Conservation (phyloP, 2,329 filamentous ascomycete species). For the Escovopsis sp. region DNA sequence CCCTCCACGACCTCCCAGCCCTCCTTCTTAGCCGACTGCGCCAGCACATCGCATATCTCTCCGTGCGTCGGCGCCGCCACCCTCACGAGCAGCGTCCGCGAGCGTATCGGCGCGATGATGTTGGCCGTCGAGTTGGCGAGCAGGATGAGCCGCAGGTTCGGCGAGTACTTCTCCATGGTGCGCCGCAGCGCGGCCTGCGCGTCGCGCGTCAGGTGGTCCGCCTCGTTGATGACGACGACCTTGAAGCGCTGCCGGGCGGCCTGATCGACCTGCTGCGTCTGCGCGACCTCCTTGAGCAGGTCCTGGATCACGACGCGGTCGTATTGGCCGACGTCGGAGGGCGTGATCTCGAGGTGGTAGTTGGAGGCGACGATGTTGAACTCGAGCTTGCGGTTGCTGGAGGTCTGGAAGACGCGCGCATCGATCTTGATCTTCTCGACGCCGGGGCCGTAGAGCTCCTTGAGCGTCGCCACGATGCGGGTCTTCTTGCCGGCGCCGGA, state of each 20-base stretch:
- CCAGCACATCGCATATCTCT: constrained; percentile 71
- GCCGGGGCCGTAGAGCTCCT: constrained; percentile 86
- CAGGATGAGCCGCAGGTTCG: constrained; percentile 80
- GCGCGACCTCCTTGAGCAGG: constrained; percentile 89
- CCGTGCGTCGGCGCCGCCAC: constrained; percentile 77
- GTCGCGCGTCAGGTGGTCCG: constrained; percentile 83
- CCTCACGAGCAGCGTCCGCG: constrained; percentile 76
- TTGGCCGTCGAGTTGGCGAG: constrained; percentile 94
- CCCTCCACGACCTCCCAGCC: constrained; percentile 63
- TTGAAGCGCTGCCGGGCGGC: constrained; percentile 87
- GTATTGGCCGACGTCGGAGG: constrained; percentile 90
- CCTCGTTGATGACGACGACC: constrained; percentile 98
- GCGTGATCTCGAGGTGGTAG: constrained; percentile 97
- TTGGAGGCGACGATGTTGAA: constrained; percentile 97
- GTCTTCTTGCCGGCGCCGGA: constrained; percentile 98
- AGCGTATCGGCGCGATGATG: constrained; percentile 96
- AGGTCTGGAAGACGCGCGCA: constrained; percentile 89
- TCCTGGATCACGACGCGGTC: constrained; percentile 94
- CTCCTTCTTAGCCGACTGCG: constrained; percentile 57
- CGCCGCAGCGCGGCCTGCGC: constrained; percentile 86
- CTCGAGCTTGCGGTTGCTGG: constrained; percentile 89
- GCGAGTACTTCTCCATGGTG: constrained; percentile 99
- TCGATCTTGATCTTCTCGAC: constrained; percentile 99
- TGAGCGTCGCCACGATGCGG: constrained; percentile 83
- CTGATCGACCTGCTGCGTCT: constrained; percentile 97